A percentile compares a stretch with the other conserved stretches of the same genome.
phyloP scores from a whole-genome alignment of 768 basidiomycete genomes.

The Kwoniella heveanensis region DNA sequence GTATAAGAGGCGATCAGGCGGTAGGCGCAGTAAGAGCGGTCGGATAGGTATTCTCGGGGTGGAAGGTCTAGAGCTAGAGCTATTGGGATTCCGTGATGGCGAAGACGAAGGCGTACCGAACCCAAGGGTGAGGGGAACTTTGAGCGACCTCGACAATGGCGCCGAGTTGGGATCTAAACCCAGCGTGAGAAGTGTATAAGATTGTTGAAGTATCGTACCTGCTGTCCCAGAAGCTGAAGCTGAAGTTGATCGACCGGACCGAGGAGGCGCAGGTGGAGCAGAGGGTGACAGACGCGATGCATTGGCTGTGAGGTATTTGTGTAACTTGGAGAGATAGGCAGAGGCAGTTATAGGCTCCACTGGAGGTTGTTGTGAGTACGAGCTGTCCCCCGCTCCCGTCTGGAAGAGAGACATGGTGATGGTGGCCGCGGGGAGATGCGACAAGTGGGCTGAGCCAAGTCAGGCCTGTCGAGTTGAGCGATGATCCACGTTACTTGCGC shows the following conservation, averaged over 20 bases:
- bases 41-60: constrained; percentile 13
- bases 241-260: constrained; percentile 8
- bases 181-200: constrained; percentile 53
- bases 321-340: constrained; percentile 46
- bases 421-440: too few species aligned
- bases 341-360: constrained; percentile 37
- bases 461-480: too few species aligned
- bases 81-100: background rate
- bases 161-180: constrained; percentile 52
- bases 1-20: constrained; percentile 52
- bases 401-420: background rate
- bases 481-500: too few species aligned
- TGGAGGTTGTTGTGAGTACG: background rate
- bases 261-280: too few species aligned
- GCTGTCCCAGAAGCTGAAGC: constrained; percentile 1
- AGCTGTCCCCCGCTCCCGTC: background rate
- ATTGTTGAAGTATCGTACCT: constrained; percentile 42
- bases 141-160: constrained; percentile 44
- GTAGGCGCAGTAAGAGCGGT: constrained; percentile 50
- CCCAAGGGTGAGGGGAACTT: constrained; percentile 49
- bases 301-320: constrained; percentile 50
- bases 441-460: background rate
- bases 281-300: constrained; percentile 42
- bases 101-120: constrained; percentile 37
- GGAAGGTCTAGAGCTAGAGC: background rate